These are phyloP conservation scores for Populus tomentosa DNA, from an alignment of 441 rosid genomes.

Conservation along the genomic window DNA sequence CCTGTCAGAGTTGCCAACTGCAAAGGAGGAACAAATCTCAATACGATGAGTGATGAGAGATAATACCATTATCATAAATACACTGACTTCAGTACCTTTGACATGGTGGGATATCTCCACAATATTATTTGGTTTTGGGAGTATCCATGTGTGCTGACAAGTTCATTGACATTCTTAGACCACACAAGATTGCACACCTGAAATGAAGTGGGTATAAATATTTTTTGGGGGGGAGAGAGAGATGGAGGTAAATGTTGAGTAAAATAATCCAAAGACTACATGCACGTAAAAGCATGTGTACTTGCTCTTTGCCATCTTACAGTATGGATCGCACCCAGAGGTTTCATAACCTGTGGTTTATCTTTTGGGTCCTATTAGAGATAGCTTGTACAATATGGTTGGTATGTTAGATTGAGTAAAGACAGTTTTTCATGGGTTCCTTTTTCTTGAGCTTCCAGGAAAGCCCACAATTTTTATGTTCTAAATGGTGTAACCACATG, in stretches of 20 bases:
- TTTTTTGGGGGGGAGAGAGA: neutral
- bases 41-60: neutral
- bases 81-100: conserved; percentile 51
- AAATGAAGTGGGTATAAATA: conserved; percentile 14
- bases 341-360: neutral
- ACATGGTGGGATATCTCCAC: conserved; percentile 97
- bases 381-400: neutral
- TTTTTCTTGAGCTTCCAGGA: neutral
- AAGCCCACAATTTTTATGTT: neutral
- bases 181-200: conserved; percentile 96
- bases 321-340: neutral
- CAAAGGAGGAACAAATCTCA: conserved; percentile 18
- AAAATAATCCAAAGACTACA: neutral
- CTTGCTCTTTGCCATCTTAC: neutral
- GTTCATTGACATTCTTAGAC: conserved; percentile 94
- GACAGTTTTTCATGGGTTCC: neutral
- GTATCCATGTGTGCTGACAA: conserved; percentile 96
- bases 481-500: neutral
- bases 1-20: conserved; percentile 97
- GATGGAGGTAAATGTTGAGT: neutral
- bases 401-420: neutral
- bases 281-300: neutral
- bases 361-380: neutral
- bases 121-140: conserved; percentile 94
- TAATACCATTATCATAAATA: neutral